Evolutionary conservation across 2,329 filamentous ascomycete genomes (phyloP).

Genomic region (Phyllosticta ampelicida): DNA sequence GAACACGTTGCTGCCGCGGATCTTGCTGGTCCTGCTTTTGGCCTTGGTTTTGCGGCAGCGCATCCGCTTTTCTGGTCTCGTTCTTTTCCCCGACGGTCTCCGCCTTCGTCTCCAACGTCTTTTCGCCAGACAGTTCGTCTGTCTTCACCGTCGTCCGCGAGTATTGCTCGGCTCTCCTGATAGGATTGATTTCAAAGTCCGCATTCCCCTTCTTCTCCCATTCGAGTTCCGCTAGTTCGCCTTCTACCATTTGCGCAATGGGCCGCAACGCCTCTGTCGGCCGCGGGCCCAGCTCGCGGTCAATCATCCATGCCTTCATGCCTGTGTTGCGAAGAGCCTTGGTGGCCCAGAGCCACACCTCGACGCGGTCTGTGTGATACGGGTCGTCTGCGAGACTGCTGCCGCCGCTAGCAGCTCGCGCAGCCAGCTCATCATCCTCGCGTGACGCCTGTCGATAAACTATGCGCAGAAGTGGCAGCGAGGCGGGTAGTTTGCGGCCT

Average conservation of each 20-base stretch:
- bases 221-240: neutral
- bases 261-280: neutral
- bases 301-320: neutral
- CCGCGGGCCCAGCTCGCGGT: neutral
- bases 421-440: neutral
- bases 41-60: neutral
- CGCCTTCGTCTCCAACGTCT: neutral
- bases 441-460: neutral
- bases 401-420: neutral
- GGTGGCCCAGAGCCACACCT: constrained; percentile 1
- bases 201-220: neutral
- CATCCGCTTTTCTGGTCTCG: neutral
- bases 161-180: neutral
- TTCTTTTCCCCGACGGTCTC: neutral
- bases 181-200: neutral
- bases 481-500: neutral
- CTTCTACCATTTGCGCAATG: neutral
- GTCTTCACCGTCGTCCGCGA: neutral
- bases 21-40: neutral
- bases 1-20: no score
- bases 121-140: neutral
- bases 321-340: neutral
- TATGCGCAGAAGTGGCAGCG: neutral
- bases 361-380: neutral
- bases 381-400: neutral